Percentiles rank a stretch among this genome's conserved stretches.
These are phyloP conservation scores for Colletotrichum sp. DNA, from an alignment of 2,329 filamentous ascomycete genomes.

Conservation along the genomic window DNA sequence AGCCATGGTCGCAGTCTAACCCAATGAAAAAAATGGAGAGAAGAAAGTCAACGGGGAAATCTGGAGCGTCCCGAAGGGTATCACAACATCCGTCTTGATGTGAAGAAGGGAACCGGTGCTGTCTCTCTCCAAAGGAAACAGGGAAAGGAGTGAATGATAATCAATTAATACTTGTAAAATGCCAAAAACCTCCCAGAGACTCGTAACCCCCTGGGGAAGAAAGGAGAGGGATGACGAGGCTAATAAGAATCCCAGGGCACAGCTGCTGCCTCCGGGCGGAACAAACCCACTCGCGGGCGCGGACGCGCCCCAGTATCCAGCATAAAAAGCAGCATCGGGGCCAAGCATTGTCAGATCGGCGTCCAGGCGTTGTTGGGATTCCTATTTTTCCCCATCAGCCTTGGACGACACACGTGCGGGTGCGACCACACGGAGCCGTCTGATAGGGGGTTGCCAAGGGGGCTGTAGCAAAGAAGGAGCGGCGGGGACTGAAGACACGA, in stretches of 20 bases:
- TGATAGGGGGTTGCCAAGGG: background rate
- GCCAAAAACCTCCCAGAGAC: background rate
- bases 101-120: background rate
- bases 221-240: background rate
- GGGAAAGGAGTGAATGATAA: background rate
- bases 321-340: background rate
- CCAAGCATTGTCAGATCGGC: slow-evolving; percentile 15
- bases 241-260: slow-evolving; percentile 6
- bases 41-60: background rate
- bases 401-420: background rate
- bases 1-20: slow-evolving; percentile 1
- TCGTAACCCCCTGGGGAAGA: background rate
- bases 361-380: background rate
- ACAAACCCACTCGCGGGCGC: slow-evolving; percentile 5
- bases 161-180: background rate
- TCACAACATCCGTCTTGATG: background rate
- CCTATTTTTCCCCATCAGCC: background rate
- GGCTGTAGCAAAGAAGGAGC: background rate
- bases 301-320: background rate
- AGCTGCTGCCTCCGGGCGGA: background rate
- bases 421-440: slow-evolving; percentile 10
- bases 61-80: background rate
- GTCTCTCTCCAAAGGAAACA: background rate
- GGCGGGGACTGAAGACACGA: slow-evolving; percentile 16
- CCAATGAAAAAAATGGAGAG: background rate